Base-by-base conservation (phyloP, 2,329 filamentous ascomycete genomes). In the Epichloe bromicola region DNA sequence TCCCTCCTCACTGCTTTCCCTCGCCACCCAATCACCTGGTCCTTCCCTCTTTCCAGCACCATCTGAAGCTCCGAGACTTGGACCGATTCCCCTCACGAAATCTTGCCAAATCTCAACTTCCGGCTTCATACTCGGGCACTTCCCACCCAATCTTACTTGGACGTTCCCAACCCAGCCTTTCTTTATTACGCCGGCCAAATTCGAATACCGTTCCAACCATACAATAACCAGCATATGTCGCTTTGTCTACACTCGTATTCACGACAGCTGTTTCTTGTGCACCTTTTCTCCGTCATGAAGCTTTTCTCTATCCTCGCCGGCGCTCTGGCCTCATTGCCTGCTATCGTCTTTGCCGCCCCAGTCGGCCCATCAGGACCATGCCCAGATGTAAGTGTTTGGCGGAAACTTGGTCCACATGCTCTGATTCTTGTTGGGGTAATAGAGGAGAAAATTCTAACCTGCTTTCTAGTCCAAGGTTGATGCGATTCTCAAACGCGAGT, bases 401-500 rank as follows among this genome's bases (percentile, higher is more conserved):
- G 10, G 26, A 1, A 30, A 10, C 3, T 4, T 11, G 26, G 26
- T 11, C 10, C 4, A 30, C 10, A 11, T 30, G 10, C 5, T 48
- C 15, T 37, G 19, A 46, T 33, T 42, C 19, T 36, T 34, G 19
- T 19, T 40, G 17, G 17, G 26, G 26, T 3, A 11, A n/a, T 6
- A 20, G 23, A 15, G 1, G 15, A 6, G 36, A n/a, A 7, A 37
- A 17, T 20, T 11, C 53, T 54, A 2, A 56, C 33, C 3, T 3
- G 5, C 12, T 17, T 20, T 20, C 5, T 40, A 69, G 66, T 43
- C 37, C 20, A 66, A 66, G 46, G 60, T 69, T 34, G 66, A 69
- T 53, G 64, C 63, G 14, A 78, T 78, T 39, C 68, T 78, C 45
- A 70, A 63, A 30, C 74, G 74, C 49, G 61, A 69, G 30, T 64